Evolutionary conservation across 2,329 filamentous ascomycete species (phyloP).

Genomic region (Xylariaceae sp.): DNA sequence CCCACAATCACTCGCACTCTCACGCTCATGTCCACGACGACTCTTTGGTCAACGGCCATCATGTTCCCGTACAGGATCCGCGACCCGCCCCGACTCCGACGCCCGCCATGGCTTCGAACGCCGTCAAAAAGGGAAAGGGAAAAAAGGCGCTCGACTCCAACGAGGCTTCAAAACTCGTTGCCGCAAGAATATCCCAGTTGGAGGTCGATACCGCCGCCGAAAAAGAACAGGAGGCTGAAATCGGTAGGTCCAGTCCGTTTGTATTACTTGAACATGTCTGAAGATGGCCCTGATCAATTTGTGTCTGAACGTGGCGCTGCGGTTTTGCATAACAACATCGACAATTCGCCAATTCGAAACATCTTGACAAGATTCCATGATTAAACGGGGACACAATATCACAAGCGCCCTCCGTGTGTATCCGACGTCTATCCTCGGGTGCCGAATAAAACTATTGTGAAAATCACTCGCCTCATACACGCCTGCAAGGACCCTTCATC

Average conservation of each 20-base stretch:
- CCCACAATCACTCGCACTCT: not conserved
- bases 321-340: not conserved
- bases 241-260: constrained; percentile 64
- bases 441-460: not conserved
- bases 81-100: constrained; percentile 48
- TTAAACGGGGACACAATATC: not conserved
- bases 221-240: constrained; percentile 94
- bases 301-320: not conserved
- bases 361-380: not conserved
- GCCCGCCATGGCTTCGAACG: constrained; percentile 50
- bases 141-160: constrained; percentile 84
- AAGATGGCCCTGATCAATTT: not conserved
- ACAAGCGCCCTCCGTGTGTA: not conserved
- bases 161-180: constrained; percentile 88
- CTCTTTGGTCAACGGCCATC: constrained; percentile 41
- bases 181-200: constrained; percentile 91
- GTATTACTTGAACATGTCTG: not conserved
- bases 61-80: constrained; percentile 44
- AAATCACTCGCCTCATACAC: constrained; percentile 8
- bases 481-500: constrained; percentile 4
- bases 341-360: constrained; percentile 8
- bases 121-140: constrained; percentile 76
- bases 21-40: constrained; percentile 41
- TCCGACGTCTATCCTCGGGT: not conserved
- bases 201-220: constrained; percentile 92